These are phyloP conservation scores for Xylaria sp. DNA, from an alignment of 2,329 filamentous ascomycete species.

Conservation along the genomic window DNA sequence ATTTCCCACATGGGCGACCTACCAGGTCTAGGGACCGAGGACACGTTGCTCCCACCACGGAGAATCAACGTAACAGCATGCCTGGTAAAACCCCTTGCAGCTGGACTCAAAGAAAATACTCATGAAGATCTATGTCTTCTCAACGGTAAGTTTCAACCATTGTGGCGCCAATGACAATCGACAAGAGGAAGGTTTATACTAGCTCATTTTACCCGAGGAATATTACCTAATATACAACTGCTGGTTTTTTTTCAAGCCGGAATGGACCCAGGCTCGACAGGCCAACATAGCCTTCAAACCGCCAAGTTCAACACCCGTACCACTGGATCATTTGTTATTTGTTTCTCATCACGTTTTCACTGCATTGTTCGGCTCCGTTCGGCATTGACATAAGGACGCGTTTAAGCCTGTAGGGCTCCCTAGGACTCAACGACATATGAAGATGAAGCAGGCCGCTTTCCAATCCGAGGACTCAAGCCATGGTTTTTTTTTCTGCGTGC, in stretches of 20 bases:
- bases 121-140: slow-evolving; percentile 8
- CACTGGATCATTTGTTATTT: slow-evolving; percentile 13
- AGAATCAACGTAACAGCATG: slow-evolving; percentile 33
- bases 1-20: slow-evolving; percentile 36
- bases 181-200: slow-evolving; percentile 17
- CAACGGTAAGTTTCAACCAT: slow-evolving; percentile 33
- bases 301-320: slow-evolving; percentile 10
- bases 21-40: slow-evolving; percentile 42
- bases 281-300: slow-evolving; percentile 13
- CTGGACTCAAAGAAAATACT: slow-evolving; percentile 47
- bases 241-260: slow-evolving; percentile 13
- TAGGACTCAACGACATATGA: background rate
- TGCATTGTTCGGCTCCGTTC: slow-evolving; percentile 37
- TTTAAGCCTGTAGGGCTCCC: background rate
- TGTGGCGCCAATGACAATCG: slow-evolving; percentile 40
- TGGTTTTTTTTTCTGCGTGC: background rate
- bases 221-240: slow-evolving; percentile 14
- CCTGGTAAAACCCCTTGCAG: slow-evolving; percentile 44
- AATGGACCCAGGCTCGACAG: slow-evolving; percentile 38
- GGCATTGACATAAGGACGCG: slow-evolving; percentile 24
- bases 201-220: slow-evolving; percentile 23
- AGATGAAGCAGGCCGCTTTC: slow-evolving; percentile 30
- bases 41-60: slow-evolving; percentile 36
- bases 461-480: slow-evolving; percentile 22
- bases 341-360: slow-evolving; percentile 38